A percentile compares a stretch with the other conserved stretches of the same genome.
phyloP scores from a whole-genome alignment of 1,139 yeast species.

The Tardiomyces blankii region DNA sequence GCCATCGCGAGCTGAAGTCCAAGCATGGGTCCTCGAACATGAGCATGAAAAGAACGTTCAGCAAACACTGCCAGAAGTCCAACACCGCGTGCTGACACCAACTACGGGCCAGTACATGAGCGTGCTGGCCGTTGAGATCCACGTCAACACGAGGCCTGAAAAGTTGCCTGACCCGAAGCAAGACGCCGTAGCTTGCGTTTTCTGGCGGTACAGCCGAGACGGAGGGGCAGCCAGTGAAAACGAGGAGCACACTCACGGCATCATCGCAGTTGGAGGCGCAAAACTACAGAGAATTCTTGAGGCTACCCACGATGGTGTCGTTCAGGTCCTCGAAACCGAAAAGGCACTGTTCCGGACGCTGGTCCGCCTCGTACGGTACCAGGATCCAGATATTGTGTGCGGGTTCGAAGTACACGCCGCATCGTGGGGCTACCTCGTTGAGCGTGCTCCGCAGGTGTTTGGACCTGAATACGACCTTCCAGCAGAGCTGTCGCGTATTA shows the following conservation, averaged over 20 bases:
- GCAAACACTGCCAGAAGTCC: background rate
- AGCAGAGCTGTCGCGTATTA: slow-evolving; percentile 34
- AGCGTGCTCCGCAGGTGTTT: slow-evolving; percentile 31
- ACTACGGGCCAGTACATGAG: slow-evolving; percentile 29
- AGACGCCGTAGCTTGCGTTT: slow-evolving; percentile 49
- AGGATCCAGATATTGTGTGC: slow-evolving; percentile 80
- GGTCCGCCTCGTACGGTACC: slow-evolving; percentile 41
- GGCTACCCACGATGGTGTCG: background rate
- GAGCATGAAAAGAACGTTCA: too few relatives aligned
- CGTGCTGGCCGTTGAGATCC: slow-evolving; percentile 54
- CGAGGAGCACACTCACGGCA: slow-evolving; percentile 12
- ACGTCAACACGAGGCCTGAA: slow-evolving; percentile 41
- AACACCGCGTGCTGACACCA: background rate
- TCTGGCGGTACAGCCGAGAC: slow-evolving; percentile 39
- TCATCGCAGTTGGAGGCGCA: slow-evolving; percentile 12
- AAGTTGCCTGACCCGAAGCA: slow-evolving; percentile 53
- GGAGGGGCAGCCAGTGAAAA: slow-evolving; percentile 1
- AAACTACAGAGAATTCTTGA: background rate
- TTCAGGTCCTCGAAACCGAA: slow-evolving; percentile 37
- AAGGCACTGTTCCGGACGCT: slow-evolving; percentile 44
- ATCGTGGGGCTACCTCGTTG: slow-evolving; percentile 87
- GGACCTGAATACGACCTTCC: slow-evolving; percentile 43
- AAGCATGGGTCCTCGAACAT: slow-evolving; percentile 16
- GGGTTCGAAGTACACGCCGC: slow-evolving; percentile 74
- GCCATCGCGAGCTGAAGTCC: slow-evolving; percentile 32